Evolutionary conservation across 495 filamentous ascomycete genomes (phyloP), one percentile per base, ranked within the genome.

Genomic region (Neurospora sp.): DNA sequence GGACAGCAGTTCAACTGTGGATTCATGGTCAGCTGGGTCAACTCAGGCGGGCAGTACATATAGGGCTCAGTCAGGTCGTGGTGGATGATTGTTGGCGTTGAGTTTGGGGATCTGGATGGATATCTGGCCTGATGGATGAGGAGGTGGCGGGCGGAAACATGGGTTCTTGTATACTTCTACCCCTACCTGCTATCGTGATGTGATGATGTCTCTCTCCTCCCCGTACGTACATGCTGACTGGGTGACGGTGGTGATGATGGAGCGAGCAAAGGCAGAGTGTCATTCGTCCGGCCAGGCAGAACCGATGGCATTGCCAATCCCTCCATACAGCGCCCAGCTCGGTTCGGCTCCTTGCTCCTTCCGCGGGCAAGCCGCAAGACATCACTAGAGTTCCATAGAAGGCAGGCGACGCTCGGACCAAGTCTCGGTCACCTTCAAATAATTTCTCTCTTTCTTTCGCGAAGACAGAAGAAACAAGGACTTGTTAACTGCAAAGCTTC

Each of bases 391-490:
- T 31, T 62, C 54, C 54, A 62, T 62, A 62, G 54, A 66, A 66
- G 54, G 54, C 28, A 66, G 28, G 54, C 72, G 71, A 73, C 78
- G 79, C 78, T 81, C 78, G 79, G 79, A 72, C 79, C 79, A 80
- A 37, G 19, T 62, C 37, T 70, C 72, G 76, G 21, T 69, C 70
- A 73, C 78, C 71, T 70, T 71, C 76, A 77, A 80, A 80, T 79
- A 79, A 77, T 79, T 80, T 81, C 77, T 80, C 75, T 73, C 48
- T 76, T 70, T 76, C 75, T 76, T 70, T 76, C 75, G 77, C 76
- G 77, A 78, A 74, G 59, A 66, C 54, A 31, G 13, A 66, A 66
- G 54, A 66, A 66, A 34, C 54, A 66, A 66, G 54, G 54, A 36
- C 54, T 34, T 66, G 54, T 72, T 11, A 21, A 74, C 69, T 43